These are phyloP conservation scores for Penicillium steckii DNA, from an alignment of 495 filamentous ascomycete species.

Conservation along the genomic window DNA sequence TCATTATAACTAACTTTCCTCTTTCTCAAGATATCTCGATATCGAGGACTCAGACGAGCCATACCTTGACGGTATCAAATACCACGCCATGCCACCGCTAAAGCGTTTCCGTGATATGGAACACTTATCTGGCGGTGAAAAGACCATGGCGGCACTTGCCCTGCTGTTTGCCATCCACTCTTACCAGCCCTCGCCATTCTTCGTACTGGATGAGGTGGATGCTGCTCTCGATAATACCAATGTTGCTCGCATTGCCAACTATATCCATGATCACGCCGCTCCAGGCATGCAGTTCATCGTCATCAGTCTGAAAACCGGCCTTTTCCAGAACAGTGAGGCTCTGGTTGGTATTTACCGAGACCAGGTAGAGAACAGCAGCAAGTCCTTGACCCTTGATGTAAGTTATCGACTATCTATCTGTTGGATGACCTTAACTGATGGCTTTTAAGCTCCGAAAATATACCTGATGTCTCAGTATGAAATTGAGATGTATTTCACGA, in stretches of 20 bases:
- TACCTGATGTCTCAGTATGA: slow-evolving; percentile 24
- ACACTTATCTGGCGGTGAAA: slow-evolving; percentile 94
- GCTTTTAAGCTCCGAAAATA: slow-evolving; percentile 45
- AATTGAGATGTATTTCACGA: slow-evolving; percentile 17
- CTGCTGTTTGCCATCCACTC: slow-evolving; percentile 94
- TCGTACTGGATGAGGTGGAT: slow-evolving; percentile 97
- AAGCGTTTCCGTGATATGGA: slow-evolving; percentile 99
- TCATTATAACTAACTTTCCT: background rate
- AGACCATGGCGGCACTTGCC: slow-evolving; percentile 96
- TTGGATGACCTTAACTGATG: background rate
- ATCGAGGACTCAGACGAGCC: slow-evolving; percentile 89
- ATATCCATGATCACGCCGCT: slow-evolving; percentile 88
- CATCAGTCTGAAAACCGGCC: slow-evolving; percentile 86
- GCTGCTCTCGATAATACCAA: slow-evolving; percentile 97
- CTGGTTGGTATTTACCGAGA: slow-evolving; percentile 94
- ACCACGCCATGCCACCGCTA: slow-evolving; percentile 96
- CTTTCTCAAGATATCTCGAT: slow-evolving; percentile 67
- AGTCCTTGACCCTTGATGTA: slow-evolving; percentile 90
- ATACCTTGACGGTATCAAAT: slow-evolving; percentile 92
- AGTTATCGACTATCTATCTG: slow-evolving; percentile 41
- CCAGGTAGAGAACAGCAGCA: slow-evolving; percentile 85
- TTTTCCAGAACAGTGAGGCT: slow-evolving; percentile 93
- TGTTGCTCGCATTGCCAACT: slow-evolving; percentile 90
- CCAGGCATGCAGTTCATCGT: slow-evolving; percentile 99
- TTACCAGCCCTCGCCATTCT: slow-evolving; percentile 93